A percentile compares a stretch with the other conserved stretches of the same genome.
Evolutionary conservation across 768 basidiomycete genomes (phyloP).

Genomic region (Agaricus blazei): DNA sequence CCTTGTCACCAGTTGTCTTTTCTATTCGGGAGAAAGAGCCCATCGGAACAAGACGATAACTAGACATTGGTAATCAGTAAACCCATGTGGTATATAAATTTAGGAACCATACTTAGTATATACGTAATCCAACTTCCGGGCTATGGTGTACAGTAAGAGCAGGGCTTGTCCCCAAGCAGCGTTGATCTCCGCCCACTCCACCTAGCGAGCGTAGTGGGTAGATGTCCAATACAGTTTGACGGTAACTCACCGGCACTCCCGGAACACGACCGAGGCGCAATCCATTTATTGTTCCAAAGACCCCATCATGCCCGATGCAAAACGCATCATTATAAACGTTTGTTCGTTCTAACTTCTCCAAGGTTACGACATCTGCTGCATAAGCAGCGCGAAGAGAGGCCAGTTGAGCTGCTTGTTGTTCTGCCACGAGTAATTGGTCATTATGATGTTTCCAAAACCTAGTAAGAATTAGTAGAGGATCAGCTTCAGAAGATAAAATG

Average conservation of each 20-base stretch:
- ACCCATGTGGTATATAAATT: not conserved
- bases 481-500: not conserved
- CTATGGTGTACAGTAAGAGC: constrained; percentile 87
- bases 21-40: constrained; percentile 95
- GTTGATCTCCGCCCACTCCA: constrained; percentile 98
- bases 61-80: constrained; percentile 22
- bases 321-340: constrained; percentile 97
- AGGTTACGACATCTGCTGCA: constrained; percentile 66
- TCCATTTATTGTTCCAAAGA: constrained; percentile 97
- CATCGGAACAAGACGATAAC: constrained; percentile 89
- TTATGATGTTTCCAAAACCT: constrained; percentile 86
- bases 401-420: constrained; percentile 64
- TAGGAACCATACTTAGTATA: constrained; percentile 67
- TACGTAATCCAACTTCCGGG: constrained; percentile 83
- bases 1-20: constrained; percentile 73
- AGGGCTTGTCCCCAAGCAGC: constrained; percentile 97
- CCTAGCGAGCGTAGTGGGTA: constrained; percentile 37
- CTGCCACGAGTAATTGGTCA: constrained; percentile 57
- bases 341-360: constrained; percentile 83
- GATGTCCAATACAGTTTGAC: not conserved
- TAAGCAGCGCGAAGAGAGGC: constrained; percentile 75
- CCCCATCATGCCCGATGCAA: constrained; percentile 91
- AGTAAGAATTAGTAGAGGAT: constrained; percentile 10
- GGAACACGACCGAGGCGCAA: constrained; percentile 86
- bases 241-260: constrained; percentile 61